phyloP scores from a whole-genome alignment of 2,329 filamentous ascomycete species.

The Tolypocladium guangdongense region DNA sequence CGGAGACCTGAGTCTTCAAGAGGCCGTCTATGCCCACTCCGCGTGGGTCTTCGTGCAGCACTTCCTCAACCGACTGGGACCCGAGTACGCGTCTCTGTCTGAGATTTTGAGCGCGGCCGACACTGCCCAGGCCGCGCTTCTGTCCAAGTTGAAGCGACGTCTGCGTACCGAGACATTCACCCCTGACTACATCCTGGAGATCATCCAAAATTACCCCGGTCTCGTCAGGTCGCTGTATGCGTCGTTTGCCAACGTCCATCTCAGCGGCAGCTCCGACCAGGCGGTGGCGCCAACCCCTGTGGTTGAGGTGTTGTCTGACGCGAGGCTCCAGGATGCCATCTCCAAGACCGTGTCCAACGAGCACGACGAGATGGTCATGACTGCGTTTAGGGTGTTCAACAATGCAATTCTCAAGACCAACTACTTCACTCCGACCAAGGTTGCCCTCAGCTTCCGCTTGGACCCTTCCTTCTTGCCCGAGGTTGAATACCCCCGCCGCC shows the following conservation, averaged over 20 bases:
- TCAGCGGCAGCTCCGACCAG: conserved; percentile 39
- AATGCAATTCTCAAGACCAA: conserved; percentile 91
- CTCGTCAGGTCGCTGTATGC: conserved; percentile 83
- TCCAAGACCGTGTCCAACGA: conserved; percentile 76
- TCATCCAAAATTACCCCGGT: conserved; percentile 82
- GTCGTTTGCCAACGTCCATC: conserved; percentile 82
- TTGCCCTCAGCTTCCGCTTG: conserved; percentile 90
- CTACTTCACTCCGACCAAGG: conserved; percentile 94
- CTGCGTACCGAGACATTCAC: conserved; percentile 96
- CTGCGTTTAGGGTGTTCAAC: conserved; percentile 93
- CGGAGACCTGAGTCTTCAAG: conserved; percentile 81
- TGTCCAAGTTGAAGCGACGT: conserved; percentile 91
- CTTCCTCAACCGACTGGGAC: conserved; percentile 89
- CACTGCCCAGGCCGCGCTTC: conserved; percentile 72
- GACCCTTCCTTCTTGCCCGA: conserved; percentile 81
- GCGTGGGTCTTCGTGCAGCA: conserved; percentile 97
- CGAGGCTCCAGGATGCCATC: conserved; percentile 64
- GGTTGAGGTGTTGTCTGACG: conserved; percentile 63
- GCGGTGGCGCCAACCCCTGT: conserved; percentile 43
- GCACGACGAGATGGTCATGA: conserved; percentile 97
- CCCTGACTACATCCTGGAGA: conserved; percentile 94
- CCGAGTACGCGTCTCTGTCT: conserved; percentile 81
- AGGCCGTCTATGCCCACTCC: conserved; percentile 94
- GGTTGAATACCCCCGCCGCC: conserved; percentile 82
- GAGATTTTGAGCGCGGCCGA: conserved; percentile 72